Evolutionary conservation across 1,284 basidiomycete species (phyloP).

Genomic region (Coniferiporia weirii): DNA sequence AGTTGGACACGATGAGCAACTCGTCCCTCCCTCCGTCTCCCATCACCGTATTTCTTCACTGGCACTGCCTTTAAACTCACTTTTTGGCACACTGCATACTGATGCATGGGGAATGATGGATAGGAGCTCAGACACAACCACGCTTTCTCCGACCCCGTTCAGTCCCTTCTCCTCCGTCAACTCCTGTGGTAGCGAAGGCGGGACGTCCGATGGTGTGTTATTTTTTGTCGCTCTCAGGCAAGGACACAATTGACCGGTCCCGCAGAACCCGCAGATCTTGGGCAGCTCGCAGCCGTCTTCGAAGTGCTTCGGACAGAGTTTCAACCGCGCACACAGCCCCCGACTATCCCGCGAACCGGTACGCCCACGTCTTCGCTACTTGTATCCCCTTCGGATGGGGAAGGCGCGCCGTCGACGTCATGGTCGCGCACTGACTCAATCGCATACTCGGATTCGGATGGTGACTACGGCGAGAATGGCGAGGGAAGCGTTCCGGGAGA

Average conservation of each 20-base stretch:
- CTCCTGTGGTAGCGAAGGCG: constrained; percentile 41
- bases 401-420: constrained; percentile 12
- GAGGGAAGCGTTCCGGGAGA: neutral
- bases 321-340: constrained; percentile 26
- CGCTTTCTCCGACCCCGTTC: constrained; percentile 38
- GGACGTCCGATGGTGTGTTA: constrained; percentile 59
- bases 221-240: constrained; percentile 4
- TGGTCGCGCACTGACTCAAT: constrained; percentile 1
- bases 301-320: constrained; percentile 59
- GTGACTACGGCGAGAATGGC: constrained; percentile 10
- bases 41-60: neutral
- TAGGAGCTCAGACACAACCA: constrained; percentile 32
- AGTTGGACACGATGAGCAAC: neutral
- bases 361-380: constrained; percentile 20
- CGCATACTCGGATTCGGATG: constrained; percentile 8
- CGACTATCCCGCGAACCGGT: constrained; percentile 17
- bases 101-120: constrained; percentile 8
- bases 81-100: neutral
- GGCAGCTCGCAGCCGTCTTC: constrained; percentile 67
- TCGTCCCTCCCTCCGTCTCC: neutral
- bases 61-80: neutral
- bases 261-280: constrained; percentile 70
- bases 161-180: constrained; percentile 44
- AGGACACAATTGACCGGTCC: constrained; percentile 3
- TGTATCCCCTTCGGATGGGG: constrained; percentile 16